These are phyloP conservation scores for Globisporangium radiosum DNA, from an alignment of 352 stramenopile species.

Conservation along the genomic window DNA sequence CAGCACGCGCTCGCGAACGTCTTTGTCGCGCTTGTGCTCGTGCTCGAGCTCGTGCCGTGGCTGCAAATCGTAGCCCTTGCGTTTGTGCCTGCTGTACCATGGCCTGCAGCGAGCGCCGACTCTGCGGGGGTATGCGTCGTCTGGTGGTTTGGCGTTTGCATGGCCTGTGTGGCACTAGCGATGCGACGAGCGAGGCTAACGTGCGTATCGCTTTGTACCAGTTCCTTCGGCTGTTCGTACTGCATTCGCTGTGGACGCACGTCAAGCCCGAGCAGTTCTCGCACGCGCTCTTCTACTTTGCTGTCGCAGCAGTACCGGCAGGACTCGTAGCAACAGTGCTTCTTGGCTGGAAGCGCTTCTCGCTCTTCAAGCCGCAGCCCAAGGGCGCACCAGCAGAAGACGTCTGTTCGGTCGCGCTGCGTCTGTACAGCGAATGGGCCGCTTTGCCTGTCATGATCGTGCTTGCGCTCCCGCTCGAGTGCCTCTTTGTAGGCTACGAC, in stretches of 20 bases:
- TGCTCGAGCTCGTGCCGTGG: slow-evolving; percentile 42
- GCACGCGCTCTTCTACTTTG: slow-evolving; percentile 29
- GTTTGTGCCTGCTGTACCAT: slow-evolving; percentile 51
- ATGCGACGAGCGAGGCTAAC: background rate
- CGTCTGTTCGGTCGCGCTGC: slow-evolving; percentile 35
- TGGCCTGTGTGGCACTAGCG: background rate
- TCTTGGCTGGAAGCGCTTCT: slow-evolving; percentile 41
- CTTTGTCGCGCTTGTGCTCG: slow-evolving; percentile 21
- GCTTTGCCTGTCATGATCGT: slow-evolving; percentile 39
- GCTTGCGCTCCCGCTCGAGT: slow-evolving; percentile 44
- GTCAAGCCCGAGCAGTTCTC: slow-evolving; percentile 26
- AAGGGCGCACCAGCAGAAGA: slow-evolving; percentile 36
- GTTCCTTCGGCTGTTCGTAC: slow-evolving; percentile 28
- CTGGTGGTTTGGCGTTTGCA: background rate
- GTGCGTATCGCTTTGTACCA: background rate
- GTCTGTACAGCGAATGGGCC: slow-evolving; percentile 50
- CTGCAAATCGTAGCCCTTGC: slow-evolving; percentile 36
- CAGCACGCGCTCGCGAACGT: slow-evolving; percentile 21
- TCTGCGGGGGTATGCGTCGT: slow-evolving; percentile 21
- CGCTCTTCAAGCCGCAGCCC: slow-evolving; percentile 61
- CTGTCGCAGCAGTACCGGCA: slow-evolving; percentile 29
- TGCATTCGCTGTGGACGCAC: slow-evolving; percentile 49
- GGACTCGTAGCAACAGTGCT: slow-evolving; percentile 22
- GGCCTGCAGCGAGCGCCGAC: slow-evolving; percentile 24
- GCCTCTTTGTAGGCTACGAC: slow-evolving; percentile 35